phyloP scores from a whole-genome alignment of 148 eudicot species.

The Diospyros kaki region DNA sequence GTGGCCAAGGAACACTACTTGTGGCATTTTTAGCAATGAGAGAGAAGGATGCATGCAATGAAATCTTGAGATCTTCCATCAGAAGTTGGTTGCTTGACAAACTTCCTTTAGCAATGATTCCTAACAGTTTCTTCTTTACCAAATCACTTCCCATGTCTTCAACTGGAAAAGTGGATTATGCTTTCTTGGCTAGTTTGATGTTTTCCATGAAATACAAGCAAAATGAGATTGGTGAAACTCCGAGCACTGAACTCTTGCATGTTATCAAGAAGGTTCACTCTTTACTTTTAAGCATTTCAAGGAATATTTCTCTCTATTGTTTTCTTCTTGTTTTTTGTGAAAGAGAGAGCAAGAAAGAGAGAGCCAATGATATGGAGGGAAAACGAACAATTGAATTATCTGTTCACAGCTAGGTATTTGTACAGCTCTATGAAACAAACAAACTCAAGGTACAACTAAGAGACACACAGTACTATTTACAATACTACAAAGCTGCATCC shows the following conservation, averaged over 20 bases:
- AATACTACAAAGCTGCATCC: no score
- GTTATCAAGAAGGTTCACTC: slow-evolving; percentile 40
- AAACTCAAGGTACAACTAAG: no score
- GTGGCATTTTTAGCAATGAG: slow-evolving; percentile 60
- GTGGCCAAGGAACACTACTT: slow-evolving; percentile 45
- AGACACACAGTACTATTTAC: no score
- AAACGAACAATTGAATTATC: no score
- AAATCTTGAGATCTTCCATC: slow-evolving; percentile 37
- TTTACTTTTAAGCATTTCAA: background rate
- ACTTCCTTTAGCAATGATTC: slow-evolving; percentile 71
- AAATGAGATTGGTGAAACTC: slow-evolving; percentile 21
- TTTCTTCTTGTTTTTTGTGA: background rate
- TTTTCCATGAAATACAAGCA: slow-evolving; percentile 16
- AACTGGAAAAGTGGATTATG: slow-evolving; percentile 75
- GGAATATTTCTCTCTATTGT: background rate
- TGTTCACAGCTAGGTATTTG: no score
- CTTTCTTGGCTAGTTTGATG: slow-evolving; percentile 30
- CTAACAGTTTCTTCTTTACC: slow-evolving; percentile 40
- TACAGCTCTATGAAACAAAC: no score
- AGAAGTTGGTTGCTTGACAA: slow-evolving; percentile 58
- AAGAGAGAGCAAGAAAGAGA: no score
- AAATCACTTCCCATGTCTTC: slow-evolving; percentile 63
- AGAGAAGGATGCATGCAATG: slow-evolving; percentile 17
- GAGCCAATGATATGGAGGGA: no score
- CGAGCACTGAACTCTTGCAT: slow-evolving; percentile 32